A percentile compares a stretch with the other conserved stretches of the same genome.
Conservation (phyloP, 306 rosid genomes). For the Acmispon strigosus region DNA sequence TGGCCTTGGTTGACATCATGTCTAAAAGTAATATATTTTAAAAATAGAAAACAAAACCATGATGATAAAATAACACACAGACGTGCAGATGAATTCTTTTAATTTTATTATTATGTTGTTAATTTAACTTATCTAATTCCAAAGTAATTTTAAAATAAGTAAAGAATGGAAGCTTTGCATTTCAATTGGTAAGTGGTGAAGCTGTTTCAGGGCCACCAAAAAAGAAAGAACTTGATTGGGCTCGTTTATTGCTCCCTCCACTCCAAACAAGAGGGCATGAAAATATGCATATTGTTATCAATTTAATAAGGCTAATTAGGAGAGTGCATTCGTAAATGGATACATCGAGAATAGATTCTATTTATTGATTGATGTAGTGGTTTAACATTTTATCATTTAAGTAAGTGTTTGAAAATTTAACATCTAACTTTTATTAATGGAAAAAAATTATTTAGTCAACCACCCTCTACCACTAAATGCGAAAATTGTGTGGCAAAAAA, state of each 20-base stretch:
- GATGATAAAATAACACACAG: slow-evolving; percentile 59
- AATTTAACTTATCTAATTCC: neutral
- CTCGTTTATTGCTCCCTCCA: slow-evolving; percentile 69
- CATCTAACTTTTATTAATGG: no score
- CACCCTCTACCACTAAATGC: no score
- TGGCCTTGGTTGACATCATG: slow-evolving; percentile 9
- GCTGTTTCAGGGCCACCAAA: slow-evolving; percentile 51
- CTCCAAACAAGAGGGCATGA: slow-evolving; percentile 66
- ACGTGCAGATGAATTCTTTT: slow-evolving; percentile 38
- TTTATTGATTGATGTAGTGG: no score
- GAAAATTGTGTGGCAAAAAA: no score
- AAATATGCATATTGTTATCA: slow-evolving; percentile 15
- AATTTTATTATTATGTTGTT: neutral
- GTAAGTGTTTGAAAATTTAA: no score
- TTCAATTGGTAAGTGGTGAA: slow-evolving; percentile 9
- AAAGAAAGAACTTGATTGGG: slow-evolving; percentile 28
- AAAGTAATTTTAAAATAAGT: neutral
- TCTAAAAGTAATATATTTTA: neutral
- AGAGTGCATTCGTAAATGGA: slow-evolving; percentile 14
- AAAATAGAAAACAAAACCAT: slow-evolving; percentile 18
- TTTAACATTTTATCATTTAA: no score
- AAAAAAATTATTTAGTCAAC: no score
- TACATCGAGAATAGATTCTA: no score
- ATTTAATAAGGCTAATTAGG: slow-evolving; percentile 10
- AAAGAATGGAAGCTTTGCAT: slow-evolving; percentile 31